These are phyloP conservation scores for Gentiana dahurica DNA, from an alignment of 257 asterid species.

Conservation along the genomic window DNA sequence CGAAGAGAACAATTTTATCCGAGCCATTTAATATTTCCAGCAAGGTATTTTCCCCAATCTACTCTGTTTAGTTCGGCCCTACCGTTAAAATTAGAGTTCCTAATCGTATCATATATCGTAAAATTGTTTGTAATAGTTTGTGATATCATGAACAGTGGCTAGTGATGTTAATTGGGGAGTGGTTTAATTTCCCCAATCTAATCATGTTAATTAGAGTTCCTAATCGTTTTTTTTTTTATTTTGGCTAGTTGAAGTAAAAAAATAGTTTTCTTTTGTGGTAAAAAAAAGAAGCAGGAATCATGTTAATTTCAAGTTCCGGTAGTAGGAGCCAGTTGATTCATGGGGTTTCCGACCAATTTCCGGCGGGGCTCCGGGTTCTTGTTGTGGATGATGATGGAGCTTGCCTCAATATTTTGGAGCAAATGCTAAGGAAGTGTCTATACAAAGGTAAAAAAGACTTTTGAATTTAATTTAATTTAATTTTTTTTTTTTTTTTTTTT, in stretches of 20 bases:
- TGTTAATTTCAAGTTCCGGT: constrained; percentile 32
- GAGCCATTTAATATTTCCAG: too few species aligned
- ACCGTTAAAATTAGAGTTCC: too few species aligned
- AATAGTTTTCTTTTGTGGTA: constrained; percentile 50
- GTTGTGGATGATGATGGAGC: constrained; percentile 96
- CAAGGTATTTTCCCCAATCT: too few species aligned
- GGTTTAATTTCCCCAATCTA: too few species aligned
- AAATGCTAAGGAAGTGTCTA: constrained; percentile 69
- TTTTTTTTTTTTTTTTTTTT: neutral
- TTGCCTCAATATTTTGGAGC: constrained; percentile 81
- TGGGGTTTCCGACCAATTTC: constrained; percentile 66
- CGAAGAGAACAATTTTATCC: too few species aligned
- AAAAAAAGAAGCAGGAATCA: constrained; percentile 17
- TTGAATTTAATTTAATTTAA: neutral
- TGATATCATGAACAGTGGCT: too few species aligned
- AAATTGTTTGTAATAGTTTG: too few species aligned
- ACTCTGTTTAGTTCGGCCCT: too few species aligned
- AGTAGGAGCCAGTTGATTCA: constrained; percentile 54
- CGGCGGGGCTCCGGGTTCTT: constrained; percentile 83
- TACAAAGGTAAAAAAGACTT: constrained; percentile 49
- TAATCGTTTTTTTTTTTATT: constrained; percentile 1
- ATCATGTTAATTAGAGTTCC: neutral
- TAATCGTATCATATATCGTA: too few species aligned
- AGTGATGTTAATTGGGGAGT: too few species aligned
- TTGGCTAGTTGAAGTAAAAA: constrained; percentile 20